A percentile compares a stretch with the other conserved stretches of the same genome.
Conservation (phyloP, 805 yeast species). For the Ogataea dorogensis region DNA sequence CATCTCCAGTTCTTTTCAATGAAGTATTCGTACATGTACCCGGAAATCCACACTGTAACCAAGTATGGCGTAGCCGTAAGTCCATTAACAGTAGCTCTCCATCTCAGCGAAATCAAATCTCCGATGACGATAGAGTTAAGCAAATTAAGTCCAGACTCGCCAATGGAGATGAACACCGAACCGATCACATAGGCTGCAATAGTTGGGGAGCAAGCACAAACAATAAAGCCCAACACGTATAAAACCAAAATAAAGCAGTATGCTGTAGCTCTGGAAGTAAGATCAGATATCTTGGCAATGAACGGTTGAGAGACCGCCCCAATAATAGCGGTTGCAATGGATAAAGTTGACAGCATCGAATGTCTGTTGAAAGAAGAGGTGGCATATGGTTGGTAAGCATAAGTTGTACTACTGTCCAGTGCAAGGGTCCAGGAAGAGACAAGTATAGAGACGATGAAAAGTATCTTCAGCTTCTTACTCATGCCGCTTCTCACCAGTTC, state of each 20-base stretch:
- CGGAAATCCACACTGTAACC: slow-evolving; percentile 44
- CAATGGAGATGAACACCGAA: slow-evolving; percentile 24
- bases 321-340: slow-evolving; percentile 27
- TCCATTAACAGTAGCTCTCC: slow-evolving; percentile 27
- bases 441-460: slow-evolving; percentile 71
- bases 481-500: slow-evolving; percentile 4
- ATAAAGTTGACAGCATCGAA: slow-evolving; percentile 25
- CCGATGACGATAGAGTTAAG: slow-evolving; percentile 25
- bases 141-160: slow-evolving; percentile 25
- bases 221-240: slow-evolving; percentile 27
- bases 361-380: slow-evolving; percentile 26
- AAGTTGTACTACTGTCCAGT: slow-evolving; percentile 35
- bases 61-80: slow-evolving; percentile 38
- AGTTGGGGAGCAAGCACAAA: slow-evolving; percentile 24
- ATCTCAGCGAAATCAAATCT: slow-evolving; percentile 30
- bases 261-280: slow-evolving; percentile 26
- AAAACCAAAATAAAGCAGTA: slow-evolving; percentile 22
- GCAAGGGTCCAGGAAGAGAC: slow-evolving; percentile 48
- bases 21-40: slow-evolving; percentile 36
- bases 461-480: not conserved
- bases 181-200: slow-evolving; percentile 31
- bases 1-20: slow-evolving; percentile 44
- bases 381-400: slow-evolving; percentile 35
- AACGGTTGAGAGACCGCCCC: slow-evolving; percentile 28
- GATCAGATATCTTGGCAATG: slow-evolving; percentile 29